Evolutionary conservation across 805 yeast species (phyloP).

Genomic region (Myxozyma mucilagina): DNA sequence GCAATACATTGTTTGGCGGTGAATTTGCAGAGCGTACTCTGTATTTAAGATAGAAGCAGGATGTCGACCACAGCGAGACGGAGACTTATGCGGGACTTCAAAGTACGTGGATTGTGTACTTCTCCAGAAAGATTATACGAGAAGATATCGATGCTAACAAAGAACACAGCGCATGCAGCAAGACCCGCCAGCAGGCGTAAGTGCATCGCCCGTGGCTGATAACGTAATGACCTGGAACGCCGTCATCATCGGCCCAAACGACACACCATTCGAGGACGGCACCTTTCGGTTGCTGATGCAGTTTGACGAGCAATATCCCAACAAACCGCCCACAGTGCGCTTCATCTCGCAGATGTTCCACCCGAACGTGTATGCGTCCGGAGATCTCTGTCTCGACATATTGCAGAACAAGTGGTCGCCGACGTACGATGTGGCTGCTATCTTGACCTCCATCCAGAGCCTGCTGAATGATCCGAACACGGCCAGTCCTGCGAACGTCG

Average conservation of each 20-base stretch:
- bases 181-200: slow-evolving; percentile 97
- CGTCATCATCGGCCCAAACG: slow-evolving; percentile 95
- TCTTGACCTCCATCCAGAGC: slow-evolving; percentile 85
- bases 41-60: neutral
- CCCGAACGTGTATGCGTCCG: slow-evolving; percentile 94
- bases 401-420: slow-evolving; percentile 98
- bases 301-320: slow-evolving; percentile 96
- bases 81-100: slow-evolving; percentile 97
- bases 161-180: slow-evolving; percentile 77
- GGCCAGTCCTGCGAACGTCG: slow-evolving; percentile 95
- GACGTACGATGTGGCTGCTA: slow-evolving; percentile 94
- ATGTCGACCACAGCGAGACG: slow-evolving; percentile 99
- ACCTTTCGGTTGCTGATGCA: slow-evolving; percentile 83
- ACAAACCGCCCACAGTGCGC: slow-evolving; percentile 91
- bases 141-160: neutral
- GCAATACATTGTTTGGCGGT: neutral
- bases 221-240: slow-evolving; percentile 98
- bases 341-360: slow-evolving; percentile 95
- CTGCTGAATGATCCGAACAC: slow-evolving; percentile 94
- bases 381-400: slow-evolving; percentile 93
- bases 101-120: slow-evolving; percentile 48
- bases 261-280: slow-evolving; percentile 97
- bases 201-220: slow-evolving; percentile 95
- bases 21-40: neutral
- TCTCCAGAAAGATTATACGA: neutral